These are phyloP conservation scores for Annulohypoxylon nitens DNA, from an alignment of 495 filamentous ascomycete species.

Conservation along the genomic window DNA sequence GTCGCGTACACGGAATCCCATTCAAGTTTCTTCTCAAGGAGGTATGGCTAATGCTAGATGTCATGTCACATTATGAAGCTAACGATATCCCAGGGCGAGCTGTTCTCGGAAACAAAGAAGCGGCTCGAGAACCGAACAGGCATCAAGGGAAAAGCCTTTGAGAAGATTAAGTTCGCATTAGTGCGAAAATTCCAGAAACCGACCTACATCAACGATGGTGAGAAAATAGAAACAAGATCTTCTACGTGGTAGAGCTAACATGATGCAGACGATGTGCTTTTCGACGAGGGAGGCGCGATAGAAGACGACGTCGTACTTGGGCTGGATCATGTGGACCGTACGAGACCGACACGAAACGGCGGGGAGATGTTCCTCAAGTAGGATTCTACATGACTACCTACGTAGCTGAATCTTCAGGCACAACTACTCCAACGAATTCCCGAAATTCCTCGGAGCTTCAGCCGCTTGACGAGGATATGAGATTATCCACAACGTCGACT, in stretches of 20 bases:
- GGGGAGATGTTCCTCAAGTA: constrained; percentile 71
- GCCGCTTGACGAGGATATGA: not conserved
- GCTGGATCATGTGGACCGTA: constrained; percentile 87
- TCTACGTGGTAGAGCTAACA: constrained; percentile 38
- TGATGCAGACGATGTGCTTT: constrained; percentile 81
- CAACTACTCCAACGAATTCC: not conserved
- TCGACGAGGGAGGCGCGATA: constrained; percentile 70
- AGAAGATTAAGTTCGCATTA: constrained; percentile 97
- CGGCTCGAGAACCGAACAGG: constrained; percentile 89
- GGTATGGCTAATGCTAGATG: constrained; percentile 62
- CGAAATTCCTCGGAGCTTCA: not conserved
- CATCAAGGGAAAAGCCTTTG: constrained; percentile 96
- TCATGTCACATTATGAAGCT: constrained; percentile 14
- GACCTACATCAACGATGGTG: constrained; percentile 89
- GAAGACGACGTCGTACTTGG: constrained; percentile 83
- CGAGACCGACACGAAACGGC: constrained; percentile 65
- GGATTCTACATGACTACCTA: constrained; percentile 15
- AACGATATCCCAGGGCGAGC: constrained; percentile 73
- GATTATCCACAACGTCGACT: constrained; percentile 13
- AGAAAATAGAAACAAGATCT: constrained; percentile 48
- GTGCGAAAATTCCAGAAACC: constrained; percentile 82
- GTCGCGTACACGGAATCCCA: constrained; percentile 80
- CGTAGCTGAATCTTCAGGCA: constrained; percentile 5
- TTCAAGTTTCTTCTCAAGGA: constrained; percentile 91
- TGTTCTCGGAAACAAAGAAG: constrained; percentile 91